These are phyloP conservation scores for Trichosporon sp. DNA, from an alignment of 1,284 basidiomycete genomes.

Conservation along the genomic window DNA sequence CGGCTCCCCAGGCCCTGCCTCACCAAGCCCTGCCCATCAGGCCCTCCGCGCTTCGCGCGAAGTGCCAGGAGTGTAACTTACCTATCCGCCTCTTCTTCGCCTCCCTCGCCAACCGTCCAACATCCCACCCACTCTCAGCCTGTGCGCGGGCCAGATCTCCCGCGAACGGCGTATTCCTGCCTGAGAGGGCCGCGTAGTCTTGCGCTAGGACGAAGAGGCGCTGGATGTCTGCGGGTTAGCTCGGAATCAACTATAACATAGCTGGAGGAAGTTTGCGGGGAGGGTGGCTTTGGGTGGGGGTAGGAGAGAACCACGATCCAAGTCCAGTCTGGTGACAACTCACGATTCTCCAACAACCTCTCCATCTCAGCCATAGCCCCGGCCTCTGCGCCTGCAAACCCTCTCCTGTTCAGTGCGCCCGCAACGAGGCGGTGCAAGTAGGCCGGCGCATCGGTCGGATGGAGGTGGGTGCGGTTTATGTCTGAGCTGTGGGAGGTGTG, in stretches of 20 bases:
- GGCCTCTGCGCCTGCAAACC: slow-evolving; percentile 40
- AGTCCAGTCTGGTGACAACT: too few species aligned
- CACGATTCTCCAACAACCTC: slow-evolving; percentile 36
- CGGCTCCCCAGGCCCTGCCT: too few species aligned
- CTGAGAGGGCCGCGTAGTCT: slow-evolving; percentile 29
- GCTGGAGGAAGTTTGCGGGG: too few species aligned
- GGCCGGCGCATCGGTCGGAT: slow-evolving; percentile 20
- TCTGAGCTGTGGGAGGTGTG: slow-evolving; percentile 4
- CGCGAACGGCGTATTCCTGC: slow-evolving; percentile 24
- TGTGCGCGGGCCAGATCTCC: slow-evolving; percentile 31
- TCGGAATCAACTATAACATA: neutral
- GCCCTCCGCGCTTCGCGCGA: neutral
- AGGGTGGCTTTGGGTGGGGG: too few species aligned
- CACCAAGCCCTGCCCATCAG: too few species aligned
- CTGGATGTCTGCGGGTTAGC: slow-evolving; percentile 37
- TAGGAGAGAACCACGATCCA: too few species aligned
- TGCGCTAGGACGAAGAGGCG: slow-evolving; percentile 28
- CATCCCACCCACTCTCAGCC: slow-evolving; percentile 20
- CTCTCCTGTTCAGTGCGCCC: slow-evolving; percentile 24
- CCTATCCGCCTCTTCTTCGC: slow-evolving; percentile 27
- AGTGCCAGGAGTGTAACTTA: slow-evolving; percentile 11
- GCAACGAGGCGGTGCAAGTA: slow-evolving; percentile 33
- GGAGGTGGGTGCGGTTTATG: slow-evolving; percentile 13
- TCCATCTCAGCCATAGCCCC: slow-evolving; percentile 42
- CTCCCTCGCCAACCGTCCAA: slow-evolving; percentile 23